Conservation (phyloP, 805 yeast species). For the Barnettozyma botsteinii region DNA sequence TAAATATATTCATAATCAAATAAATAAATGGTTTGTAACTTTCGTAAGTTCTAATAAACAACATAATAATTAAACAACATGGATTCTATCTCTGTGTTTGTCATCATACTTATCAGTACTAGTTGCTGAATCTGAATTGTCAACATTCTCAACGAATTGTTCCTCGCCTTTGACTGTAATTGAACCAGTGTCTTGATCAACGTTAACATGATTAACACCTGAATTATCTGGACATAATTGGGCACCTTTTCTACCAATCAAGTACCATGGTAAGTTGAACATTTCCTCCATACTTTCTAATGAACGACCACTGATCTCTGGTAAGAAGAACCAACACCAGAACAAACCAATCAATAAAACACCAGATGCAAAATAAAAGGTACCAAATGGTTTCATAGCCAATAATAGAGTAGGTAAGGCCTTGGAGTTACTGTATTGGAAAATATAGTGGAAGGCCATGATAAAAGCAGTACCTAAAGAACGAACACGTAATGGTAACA, state of each 20-base stretch:
- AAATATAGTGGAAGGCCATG: constrained; percentile 52
- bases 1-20: not conserved
- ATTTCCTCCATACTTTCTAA: constrained; percentile 35
- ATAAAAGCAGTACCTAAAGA: constrained; percentile 43
- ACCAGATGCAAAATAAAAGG: constrained; percentile 46
- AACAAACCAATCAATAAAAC: constrained; percentile 36
- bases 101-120: not conserved
- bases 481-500: constrained; percentile 46
- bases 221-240: constrained; percentile 47
- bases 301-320: constrained; percentile 34
- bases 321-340: constrained; percentile 33
- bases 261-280: constrained; percentile 48
- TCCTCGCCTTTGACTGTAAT: constrained; percentile 13
- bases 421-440: constrained; percentile 52
- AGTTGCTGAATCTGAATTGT: not conserved
- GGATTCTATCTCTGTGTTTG: not conserved
- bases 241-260: constrained; percentile 50
- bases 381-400: constrained; percentile 40
- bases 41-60: too few species aligned
- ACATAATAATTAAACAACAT: not conserved
- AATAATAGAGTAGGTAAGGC: constrained; percentile 49
- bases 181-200: constrained; percentile 12
- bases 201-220: constrained; percentile 27
- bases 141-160: constrained; percentile 11
- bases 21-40: too few species aligned